These are phyloP conservation scores for Solanum hybrid DNA, from an alignment of 305 asterid species.

Conservation along the genomic window DNA sequence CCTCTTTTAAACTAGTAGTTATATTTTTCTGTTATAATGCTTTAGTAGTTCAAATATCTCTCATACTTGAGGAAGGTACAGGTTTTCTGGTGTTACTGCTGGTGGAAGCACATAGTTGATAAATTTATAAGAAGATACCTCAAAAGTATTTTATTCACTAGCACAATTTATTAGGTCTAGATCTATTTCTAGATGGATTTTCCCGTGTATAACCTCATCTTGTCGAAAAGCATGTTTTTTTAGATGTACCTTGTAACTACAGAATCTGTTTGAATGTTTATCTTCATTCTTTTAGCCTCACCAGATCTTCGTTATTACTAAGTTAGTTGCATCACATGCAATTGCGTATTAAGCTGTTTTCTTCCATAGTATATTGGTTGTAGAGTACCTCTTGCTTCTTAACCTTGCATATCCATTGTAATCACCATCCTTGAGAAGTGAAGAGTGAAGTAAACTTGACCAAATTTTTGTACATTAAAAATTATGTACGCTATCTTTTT, in stretches of 20 bases:
- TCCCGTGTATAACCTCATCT: background rate
- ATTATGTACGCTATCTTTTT: background rate
- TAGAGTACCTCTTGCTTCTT: background rate
- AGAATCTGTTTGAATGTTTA: background rate
- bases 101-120: background rate
- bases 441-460: background rate
- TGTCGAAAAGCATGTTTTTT: background rate
- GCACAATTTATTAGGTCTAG: background rate
- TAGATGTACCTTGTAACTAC: background rate
- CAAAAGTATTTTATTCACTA: background rate
- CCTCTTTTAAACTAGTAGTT: background rate
- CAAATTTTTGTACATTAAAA: background rate
- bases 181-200: background rate
- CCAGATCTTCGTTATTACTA: background rate
- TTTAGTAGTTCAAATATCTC: background rate
- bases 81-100: background rate
- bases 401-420: background rate
- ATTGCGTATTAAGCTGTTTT: background rate
- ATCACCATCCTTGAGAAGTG: background rate
- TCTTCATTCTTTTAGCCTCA: background rate
- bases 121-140: background rate
- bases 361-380: background rate
- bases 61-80: background rate
- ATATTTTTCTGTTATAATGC: background rate
- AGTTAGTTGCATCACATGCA: background rate